Base-by-base conservation (phyloP, 176 grass and related monocot species). In the Neostapfia colusana region DNA sequence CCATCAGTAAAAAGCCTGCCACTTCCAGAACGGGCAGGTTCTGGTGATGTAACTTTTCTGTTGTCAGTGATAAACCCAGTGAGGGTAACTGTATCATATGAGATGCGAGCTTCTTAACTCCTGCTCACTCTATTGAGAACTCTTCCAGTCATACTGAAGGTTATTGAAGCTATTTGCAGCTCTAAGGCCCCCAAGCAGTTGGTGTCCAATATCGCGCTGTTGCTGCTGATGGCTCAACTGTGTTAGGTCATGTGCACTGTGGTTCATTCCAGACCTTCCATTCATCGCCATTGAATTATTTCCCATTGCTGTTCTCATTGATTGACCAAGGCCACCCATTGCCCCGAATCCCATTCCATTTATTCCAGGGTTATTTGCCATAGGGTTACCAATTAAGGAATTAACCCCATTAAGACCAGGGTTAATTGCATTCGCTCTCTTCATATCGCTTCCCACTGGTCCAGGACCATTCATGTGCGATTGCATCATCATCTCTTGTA, bases 401-500 rank as follows among this genome's bases (percentile, higher is more conserved):
- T 79, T 89, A 40, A 73, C 76, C 46, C 81, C 84, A 25, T 89
- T 90, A 20, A 90, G 55, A n/a, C 56, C 41, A 3, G 83, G 71
- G 14, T 70, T 78, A 4, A 91, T 54, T 28, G 83, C 71, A 71
- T 89, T 96, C 2, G 72, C 74, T 67, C 85, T 72, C 75, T 85
- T 96, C 67, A 81, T 82, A 78, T 81, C 80, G n/a, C 72, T 72
- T 14, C 84, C 86, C 51, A 82, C 61, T 38, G 58, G n/a, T 46
- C 67, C 59, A 46, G 75, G 24, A 37, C 87, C 84, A 63, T 92
- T 96, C 67, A 84, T 63, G 11, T 96, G 93, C 0, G 93, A 72
- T 36, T 90, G 85, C 89, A 90, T 84, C 93, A 90, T 84, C 89
- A 96, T 73, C 62, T 90, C 89, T 63, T 96, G 93, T 48, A 96